These are phyloP conservation scores for Dothiorella sarmentorum DNA, from an alignment of 2,329 filamentous ascomycete species.

Conservation along the genomic window DNA sequence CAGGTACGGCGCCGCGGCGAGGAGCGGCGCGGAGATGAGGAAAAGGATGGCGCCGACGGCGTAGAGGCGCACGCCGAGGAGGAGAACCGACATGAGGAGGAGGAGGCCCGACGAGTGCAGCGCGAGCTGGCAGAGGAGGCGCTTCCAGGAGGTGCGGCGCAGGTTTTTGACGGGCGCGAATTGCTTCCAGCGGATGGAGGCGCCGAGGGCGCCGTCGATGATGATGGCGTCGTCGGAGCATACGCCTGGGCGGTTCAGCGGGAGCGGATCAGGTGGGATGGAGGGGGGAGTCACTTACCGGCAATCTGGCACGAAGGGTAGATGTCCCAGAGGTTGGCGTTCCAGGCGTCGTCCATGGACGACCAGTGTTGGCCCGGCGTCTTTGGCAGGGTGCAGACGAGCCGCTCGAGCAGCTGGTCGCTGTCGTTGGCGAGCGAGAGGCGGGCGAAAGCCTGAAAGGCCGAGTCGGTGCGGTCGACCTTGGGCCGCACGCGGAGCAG, in stretches of 20 bases:
- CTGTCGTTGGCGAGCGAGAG: slow-evolving; percentile 47
- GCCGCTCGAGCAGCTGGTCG: slow-evolving; percentile 44
- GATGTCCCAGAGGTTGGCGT: slow-evolving; percentile 46
- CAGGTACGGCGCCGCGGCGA: slow-evolving; percentile 33
- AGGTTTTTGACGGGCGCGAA: slow-evolving; percentile 36
- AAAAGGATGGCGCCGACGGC: slow-evolving; percentile 20
- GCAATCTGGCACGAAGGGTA: slow-evolving; percentile 41
- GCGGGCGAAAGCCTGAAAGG: slow-evolving; percentile 48
- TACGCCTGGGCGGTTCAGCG: too few relatives aligned
- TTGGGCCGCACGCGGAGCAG: slow-evolving; percentile 41
- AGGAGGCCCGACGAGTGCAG: slow-evolving; percentile 24
- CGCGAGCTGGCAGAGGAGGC: slow-evolving; percentile 24
- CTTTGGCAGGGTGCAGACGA: slow-evolving; percentile 43
- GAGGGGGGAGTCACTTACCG: slow-evolving; percentile 27
- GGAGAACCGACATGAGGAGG: slow-evolving; percentile 21
- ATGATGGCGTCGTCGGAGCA: slow-evolving; percentile 41
- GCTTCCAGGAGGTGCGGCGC: slow-evolving; percentile 28
- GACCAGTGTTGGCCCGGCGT: slow-evolving; percentile 38
- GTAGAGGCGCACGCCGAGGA: slow-evolving; percentile 19
- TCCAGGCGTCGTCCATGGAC: slow-evolving; percentile 41
- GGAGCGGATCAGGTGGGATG: too few relatives aligned
- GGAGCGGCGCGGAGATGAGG: slow-evolving; percentile 28
- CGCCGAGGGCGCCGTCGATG: slow-evolving; percentile 41
- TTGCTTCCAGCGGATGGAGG: slow-evolving; percentile 44
- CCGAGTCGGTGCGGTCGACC: slow-evolving; percentile 39